Evolutionary conservation across 495 filamentous ascomycete genomes (phyloP), one percentile per base, ranked within the genome.

Genomic region (Cudoniella acicularis): DNA sequence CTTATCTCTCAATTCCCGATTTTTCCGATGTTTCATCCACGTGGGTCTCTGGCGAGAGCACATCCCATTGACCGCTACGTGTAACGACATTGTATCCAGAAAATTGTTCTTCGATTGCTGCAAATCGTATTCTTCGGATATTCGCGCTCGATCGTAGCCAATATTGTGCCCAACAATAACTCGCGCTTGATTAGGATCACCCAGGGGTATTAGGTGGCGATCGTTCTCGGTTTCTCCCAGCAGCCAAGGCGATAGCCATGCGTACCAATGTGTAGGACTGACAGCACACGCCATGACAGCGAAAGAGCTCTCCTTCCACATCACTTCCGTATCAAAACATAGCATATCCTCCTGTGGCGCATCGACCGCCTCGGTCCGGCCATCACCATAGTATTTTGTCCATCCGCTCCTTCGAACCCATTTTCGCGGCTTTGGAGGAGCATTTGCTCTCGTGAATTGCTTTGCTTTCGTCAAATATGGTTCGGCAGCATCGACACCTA

Each of bases 31-130:
- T 62, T 91, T 94, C 86, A 96, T 89, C 94, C 94, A 99, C 0
- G 90, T 94, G 9, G 94, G 94, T 51, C 94, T 81, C 70, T 99
- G 94, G 54, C 88, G 88, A 10, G 94, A 97, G 69, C 94, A 99
- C 94, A 99, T 99, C 26, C 94, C 94, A 66, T 99, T 99, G 9
- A 96, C 92, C 11, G 94, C 94, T 8, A 97, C 92, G 69, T 99
- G 94, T 51, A 99, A 78, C 9, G 92, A 96, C 94, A 99, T 99
- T 1, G 94, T 99, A 75, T 99, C 94, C 23, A 99, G 70, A 66
- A 96, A 99, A 43, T 83, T 90, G 63, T 90, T 98, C 52, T 83
- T 83, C 22, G 90, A 84, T 68, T 96, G 92, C 51, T 80, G 72
- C 41, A 97, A 69, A 64, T 86, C 79, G 68, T 99, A 99, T 70